A percentile compares a stretch with the other conserved stretches of the same genome.
These are phyloP conservation scores for Pyrenula aspistea DNA, from an alignment of 495 filamentous ascomycete species.

Conservation along the genomic window DNA sequence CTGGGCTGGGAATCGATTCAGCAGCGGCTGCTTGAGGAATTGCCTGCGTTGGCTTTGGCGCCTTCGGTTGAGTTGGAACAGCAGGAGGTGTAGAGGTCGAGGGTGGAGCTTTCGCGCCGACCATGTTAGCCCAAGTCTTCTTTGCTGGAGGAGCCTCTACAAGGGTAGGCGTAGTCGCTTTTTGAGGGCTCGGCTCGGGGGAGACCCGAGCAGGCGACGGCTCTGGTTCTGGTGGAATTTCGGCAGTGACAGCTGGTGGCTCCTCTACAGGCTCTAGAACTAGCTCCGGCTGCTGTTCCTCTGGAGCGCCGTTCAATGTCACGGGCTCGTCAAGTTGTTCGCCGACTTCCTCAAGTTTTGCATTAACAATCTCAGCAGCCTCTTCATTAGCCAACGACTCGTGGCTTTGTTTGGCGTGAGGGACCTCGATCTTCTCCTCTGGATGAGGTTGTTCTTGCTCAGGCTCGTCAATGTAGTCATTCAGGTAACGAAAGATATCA, in stretches of 20 bases:
- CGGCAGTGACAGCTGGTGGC: constrained; percentile 24
- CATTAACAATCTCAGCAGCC: constrained; percentile 40
- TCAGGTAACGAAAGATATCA: constrained; percentile 89
- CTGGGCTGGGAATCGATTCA: constrained; percentile 32
- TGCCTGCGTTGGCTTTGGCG: constrained; percentile 22
- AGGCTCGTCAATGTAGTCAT: constrained; percentile 66
- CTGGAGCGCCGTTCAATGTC: constrained; percentile 16
- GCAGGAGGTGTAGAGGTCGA: constrained; percentile 10
- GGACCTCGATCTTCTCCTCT: constrained; percentile 19
- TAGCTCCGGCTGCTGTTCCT: constrained; percentile 16
- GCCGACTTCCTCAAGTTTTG: constrained; percentile 41
- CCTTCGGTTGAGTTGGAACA: constrained; percentile 26
- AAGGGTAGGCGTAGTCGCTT: constrained; percentile 35
- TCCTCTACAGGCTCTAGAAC: constrained; percentile 24
- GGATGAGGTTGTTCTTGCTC: constrained; percentile 14
- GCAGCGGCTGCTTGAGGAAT: constrained; percentile 16
- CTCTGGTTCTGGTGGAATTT: constrained; percentile 40
- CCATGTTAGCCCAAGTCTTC: constrained; percentile 87
- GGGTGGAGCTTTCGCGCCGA: constrained; percentile 34
- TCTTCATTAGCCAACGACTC: constrained; percentile 21
- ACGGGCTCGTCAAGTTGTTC: constrained; percentile 19
- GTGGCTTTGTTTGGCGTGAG: constrained; percentile 7
- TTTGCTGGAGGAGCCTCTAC: constrained; percentile 43
- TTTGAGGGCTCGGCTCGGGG: constrained; percentile 13
- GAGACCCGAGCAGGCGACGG: constrained; percentile 35